Base-by-base conservation (phyloP, 2,329 filamentous ascomycete genomes). In the Cercospora zeae-maydis region DNA sequence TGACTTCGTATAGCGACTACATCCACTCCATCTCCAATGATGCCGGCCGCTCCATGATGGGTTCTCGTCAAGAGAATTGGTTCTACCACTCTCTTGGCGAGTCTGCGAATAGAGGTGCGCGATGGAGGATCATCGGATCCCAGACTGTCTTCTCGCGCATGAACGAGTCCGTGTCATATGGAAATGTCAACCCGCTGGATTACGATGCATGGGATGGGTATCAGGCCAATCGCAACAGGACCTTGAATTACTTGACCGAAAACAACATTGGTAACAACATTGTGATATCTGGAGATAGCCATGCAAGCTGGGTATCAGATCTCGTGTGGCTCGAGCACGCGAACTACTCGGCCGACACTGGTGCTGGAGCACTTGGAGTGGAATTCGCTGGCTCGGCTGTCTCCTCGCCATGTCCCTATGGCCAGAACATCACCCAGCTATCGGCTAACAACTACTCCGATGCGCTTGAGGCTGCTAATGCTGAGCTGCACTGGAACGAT, bases 211-310 rank as follows among this genome's bases (percentile, higher is more conserved):
- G 83, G 84, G 81, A 88, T 70, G 89, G 88, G 1, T 92, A 92
- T 70, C 77, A 83, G 59, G 81, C 87, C 10, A 91, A 91, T 75
- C 81, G 86, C 54, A 91, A 92, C 78, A 82, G 89, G 36, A 92
- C 89, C 0, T 78, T 91, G 10, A 77, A 86, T 69, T 84, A 86
- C 59, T 77, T 92, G 8, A 88, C 88, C 69, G 80, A 86, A 59
- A 85, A 90, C 74, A 81, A 86, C 19, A 91, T 92, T 67, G 79
- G 79, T 60, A 91, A 92, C 78, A 91, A 88, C 71, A 84, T 92
- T 68, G 85, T 92, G 70, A 82, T 92, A 24, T 82, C 88, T 0
- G 89, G 89, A 11, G 89, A 92, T 72, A 84, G 81, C 39, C 89
- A 92, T 71, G 82, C 83, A 21, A 86, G 84, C 55, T 91, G 88